These are phyloP conservation scores for Balamuthia mandrillaris DNA, from an alignment of 208 protist species.

Conservation along the genomic window DNA sequence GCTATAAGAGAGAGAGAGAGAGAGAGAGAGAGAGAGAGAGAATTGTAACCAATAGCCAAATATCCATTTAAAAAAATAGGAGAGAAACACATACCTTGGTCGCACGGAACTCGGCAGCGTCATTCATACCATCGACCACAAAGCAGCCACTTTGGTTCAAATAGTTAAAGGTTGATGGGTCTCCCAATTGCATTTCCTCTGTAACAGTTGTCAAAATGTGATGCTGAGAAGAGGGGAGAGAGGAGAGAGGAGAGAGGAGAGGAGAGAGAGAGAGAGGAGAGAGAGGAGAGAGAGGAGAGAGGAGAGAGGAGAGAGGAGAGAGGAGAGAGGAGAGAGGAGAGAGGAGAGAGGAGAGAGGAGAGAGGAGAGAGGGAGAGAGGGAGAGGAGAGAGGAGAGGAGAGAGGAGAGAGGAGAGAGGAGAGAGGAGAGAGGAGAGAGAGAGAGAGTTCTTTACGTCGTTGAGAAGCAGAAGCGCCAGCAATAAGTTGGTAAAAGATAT, in stretches of 20 bases:
- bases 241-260: too few species aligned
- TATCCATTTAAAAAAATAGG: not conserved
- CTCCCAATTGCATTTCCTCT: slow-evolving; percentile 1
- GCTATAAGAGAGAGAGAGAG: not conserved
- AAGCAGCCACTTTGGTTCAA: slow-evolving; percentile 68
- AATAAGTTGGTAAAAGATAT: slow-evolving; percentile 89
- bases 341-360: too few species aligned
- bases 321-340: too few species aligned
- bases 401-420: too few species aligned
- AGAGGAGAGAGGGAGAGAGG: too few species aligned
- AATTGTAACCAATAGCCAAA: not conserved
- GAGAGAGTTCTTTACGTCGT: not conserved
- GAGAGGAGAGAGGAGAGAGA: too few species aligned
- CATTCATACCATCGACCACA: slow-evolving; percentile 68
- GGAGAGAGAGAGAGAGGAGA: too few species aligned
- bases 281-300: too few species aligned
- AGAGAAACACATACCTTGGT: slow-evolving; percentile 59
- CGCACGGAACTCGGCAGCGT: slow-evolving; percentile 71
- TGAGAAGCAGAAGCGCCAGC: not conserved
- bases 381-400: too few species aligned
- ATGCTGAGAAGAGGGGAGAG: too few species aligned
- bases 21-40: not conserved
- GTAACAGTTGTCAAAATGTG: too few species aligned
- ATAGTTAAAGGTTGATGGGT: slow-evolving; percentile 68
- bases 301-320: too few species aligned